These are phyloP conservation scores for Draba incana DNA, from an alignment of 345 rosid species.

Conservation along the genomic window DNA sequence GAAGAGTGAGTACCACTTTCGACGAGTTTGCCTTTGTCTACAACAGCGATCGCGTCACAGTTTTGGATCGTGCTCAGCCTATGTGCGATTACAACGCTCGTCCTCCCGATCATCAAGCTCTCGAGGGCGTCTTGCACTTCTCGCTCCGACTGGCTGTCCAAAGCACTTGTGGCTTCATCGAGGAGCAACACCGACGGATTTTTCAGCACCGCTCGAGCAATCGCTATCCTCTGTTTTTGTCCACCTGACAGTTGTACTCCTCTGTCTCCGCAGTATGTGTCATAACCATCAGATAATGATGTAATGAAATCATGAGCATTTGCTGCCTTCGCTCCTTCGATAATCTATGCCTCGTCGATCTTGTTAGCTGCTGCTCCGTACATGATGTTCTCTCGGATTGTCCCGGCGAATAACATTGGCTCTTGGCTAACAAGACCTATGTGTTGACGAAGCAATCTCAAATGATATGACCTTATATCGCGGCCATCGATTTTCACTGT, in stretches of 20 bases:
- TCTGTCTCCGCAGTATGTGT: slow-evolving; percentile 59
- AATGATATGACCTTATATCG: slow-evolving; percentile 55
- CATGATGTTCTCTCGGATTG: slow-evolving; percentile 59
- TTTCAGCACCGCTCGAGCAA: slow-evolving; percentile 61
- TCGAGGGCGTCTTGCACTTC: slow-evolving; percentile 61
- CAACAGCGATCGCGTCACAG: slow-evolving; percentile 42
- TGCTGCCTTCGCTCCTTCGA: slow-evolving; percentile 45
- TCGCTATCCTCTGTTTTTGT: slow-evolving; percentile 42
- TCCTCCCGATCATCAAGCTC: neutral
- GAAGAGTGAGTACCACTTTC: slow-evolving; percentile 62
- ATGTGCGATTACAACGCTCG: too few relatives aligned
- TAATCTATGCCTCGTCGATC: slow-evolving; percentile 50
- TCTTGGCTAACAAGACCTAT: slow-evolving; percentile 77
- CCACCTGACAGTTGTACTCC: slow-evolving; percentile 56
- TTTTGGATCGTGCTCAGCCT: too few relatives aligned
- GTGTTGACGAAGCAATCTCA: slow-evolving; percentile 58
- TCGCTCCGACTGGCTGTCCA: slow-evolving; percentile 61
- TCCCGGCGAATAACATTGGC: slow-evolving; percentile 63
- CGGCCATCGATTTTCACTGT: slow-evolving; percentile 52
- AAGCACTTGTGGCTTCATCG: slow-evolving; percentile 73
- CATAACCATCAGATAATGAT: slow-evolving; percentile 50
- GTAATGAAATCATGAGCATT: slow-evolving; percentile 67
- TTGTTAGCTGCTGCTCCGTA: slow-evolving; percentile 49
- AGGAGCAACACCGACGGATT: slow-evolving; percentile 52
- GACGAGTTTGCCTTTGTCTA: slow-evolving; percentile 57